Conservation (phyloP, 2,329 filamentous ascomycete genomes). For the Harringtonia aguacate region DNA sequence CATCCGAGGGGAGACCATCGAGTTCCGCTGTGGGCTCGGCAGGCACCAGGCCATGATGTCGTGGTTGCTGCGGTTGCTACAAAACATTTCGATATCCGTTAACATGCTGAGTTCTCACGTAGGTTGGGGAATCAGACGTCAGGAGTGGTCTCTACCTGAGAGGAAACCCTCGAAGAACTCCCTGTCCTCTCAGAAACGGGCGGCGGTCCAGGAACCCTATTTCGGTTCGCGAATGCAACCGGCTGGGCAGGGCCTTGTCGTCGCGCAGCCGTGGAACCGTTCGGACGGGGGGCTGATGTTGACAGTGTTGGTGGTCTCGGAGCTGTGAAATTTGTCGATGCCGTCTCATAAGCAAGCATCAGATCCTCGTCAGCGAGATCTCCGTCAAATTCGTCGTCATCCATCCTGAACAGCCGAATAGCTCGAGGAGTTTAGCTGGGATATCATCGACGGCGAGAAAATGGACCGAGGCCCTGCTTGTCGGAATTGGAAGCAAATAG, state of each 20-base stretch:
- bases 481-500: too few species aligned
- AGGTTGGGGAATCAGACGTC: too few species aligned
- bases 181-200: too few species aligned
- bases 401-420: conserved; percentile 16
- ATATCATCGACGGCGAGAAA: background rate
- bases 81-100: too few species aligned
- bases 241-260: background rate
- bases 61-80: too few species aligned
- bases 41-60: background rate
- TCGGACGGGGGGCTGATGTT: background rate
- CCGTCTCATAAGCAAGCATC: conserved; percentile 37
- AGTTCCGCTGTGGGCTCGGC: conserved; percentile 21
- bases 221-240: too few species aligned
- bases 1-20: conserved; percentile 51
- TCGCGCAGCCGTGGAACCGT: background rate
- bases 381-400: conserved; percentile 53
- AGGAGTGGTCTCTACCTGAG: too few species aligned
- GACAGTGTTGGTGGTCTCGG: background rate
- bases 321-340: background rate
- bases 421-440: background rate
- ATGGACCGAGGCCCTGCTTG: too few species aligned
- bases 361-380: conserved; percentile 57
- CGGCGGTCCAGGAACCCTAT: background rate
- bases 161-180: too few species aligned
- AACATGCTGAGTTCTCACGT: too few species aligned